Conservation (phyloP, 345 rosid genomes). For the Mercurialis annua region DNA sequence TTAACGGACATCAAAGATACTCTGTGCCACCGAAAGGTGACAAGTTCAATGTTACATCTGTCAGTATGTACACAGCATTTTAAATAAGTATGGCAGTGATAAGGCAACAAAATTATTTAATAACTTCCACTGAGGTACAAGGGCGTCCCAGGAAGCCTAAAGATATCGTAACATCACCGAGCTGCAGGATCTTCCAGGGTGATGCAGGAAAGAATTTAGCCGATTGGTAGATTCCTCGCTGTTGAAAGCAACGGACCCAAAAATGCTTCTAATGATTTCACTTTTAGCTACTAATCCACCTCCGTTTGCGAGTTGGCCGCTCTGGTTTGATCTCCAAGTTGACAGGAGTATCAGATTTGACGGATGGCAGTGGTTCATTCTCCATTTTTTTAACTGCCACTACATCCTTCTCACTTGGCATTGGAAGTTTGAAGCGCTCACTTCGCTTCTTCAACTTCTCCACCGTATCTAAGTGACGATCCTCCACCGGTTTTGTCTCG, state of each 20-base stretch:
- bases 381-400: conserved; percentile 56
- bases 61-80: conserved; percentile 33
- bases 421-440: conserved; percentile 94
- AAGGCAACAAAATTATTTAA: conserved; percentile 21
- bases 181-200: conserved; percentile 11
- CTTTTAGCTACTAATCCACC: conserved; percentile 71
- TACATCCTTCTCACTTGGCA: conserved; percentile 73
- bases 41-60: conserved; percentile 35
- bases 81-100: conserved; percentile 17
- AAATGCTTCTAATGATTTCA: conserved; percentile 7
- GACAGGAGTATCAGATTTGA: conserved; percentile 48
- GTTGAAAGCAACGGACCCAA: conserved; percentile 8
- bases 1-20: conserved; percentile 21
- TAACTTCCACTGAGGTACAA: conserved; percentile 15
- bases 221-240: background rate
- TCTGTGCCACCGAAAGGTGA: conserved; percentile 33
- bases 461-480: conserved; percentile 78
- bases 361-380: conserved; percentile 48
- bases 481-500: conserved; percentile 51
- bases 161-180: conserved; percentile 7
- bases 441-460: conserved; percentile 98
- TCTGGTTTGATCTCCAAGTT: conserved; percentile 78
- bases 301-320: conserved; percentile 84
- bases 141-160: conserved; percentile 16
- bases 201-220: conserved; percentile 2